A percentile compares a stretch with the other conserved stretches of the same genome.
phyloP scores from a whole-genome alignment of 495 filamentous ascomycete species.

The Tetracladium marchalianum region DNA sequence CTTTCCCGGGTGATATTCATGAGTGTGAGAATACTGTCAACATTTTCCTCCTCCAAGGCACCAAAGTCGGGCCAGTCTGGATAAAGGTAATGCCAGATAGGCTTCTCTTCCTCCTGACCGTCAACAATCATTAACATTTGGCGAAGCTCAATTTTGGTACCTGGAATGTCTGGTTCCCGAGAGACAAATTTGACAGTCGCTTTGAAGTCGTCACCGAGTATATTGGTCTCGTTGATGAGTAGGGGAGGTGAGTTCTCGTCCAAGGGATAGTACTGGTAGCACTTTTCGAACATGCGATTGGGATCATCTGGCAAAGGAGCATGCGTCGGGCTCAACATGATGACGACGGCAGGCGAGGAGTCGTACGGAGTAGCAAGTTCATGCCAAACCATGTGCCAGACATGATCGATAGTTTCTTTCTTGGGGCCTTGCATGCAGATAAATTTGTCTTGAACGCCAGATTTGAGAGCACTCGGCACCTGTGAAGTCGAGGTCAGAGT shows the following conservation, averaged over 20 bases:
- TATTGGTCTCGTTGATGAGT: slow-evolving; percentile 47
- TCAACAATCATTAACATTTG: slow-evolving; percentile 34
- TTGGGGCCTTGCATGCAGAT: slow-evolving; percentile 76
- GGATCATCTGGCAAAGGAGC: slow-evolving; percentile 34
- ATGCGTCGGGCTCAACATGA: slow-evolving; percentile 91
- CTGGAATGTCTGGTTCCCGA: slow-evolving; percentile 33
- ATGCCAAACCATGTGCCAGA: slow-evolving; percentile 95
- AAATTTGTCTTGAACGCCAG: slow-evolving; percentile 45
- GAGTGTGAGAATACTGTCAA: slow-evolving; percentile 66
- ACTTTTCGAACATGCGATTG: slow-evolving; percentile 63
- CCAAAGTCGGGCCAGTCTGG: slow-evolving; percentile 91
- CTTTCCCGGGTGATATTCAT: slow-evolving; percentile 67
- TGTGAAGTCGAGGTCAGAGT: slow-evolving; percentile 30
- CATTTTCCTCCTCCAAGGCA: slow-evolving; percentile 71
- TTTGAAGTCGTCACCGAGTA: slow-evolving; percentile 53
- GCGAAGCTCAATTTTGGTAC: slow-evolving; percentile 43
- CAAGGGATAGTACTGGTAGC: slow-evolving; percentile 79
- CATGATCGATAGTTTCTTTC: slow-evolving; percentile 55
- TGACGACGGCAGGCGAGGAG: slow-evolving; percentile 60
- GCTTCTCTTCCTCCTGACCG: slow-evolving; percentile 42
- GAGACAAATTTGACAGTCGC: slow-evolving; percentile 40
- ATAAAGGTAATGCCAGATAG: slow-evolving; percentile 85
- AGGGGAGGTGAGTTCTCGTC: slow-evolving; percentile 40
- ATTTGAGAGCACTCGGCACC: slow-evolving; percentile 40
- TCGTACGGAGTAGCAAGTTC: slow-evolving; percentile 48